These are phyloP conservation scores for Trifolium fragiferum DNA, from an alignment of 306 rosid species.

Conservation along the genomic window DNA sequence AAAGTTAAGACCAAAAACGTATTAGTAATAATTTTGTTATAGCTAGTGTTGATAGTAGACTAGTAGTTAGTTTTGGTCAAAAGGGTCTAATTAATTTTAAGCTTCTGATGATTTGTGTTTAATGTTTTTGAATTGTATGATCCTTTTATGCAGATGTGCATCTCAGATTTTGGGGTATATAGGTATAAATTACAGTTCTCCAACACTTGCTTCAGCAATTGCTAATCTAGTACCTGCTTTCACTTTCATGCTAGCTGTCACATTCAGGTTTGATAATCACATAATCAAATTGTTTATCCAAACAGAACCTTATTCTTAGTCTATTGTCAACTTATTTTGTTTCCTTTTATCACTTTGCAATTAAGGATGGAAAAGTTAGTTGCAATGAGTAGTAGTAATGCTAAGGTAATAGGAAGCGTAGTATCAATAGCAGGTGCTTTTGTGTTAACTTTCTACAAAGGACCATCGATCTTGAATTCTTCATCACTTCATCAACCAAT, in stretches of 20 bases:
- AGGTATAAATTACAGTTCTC: not conserved
- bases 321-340: not conserved
- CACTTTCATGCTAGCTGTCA: not conserved
- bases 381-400: slow-evolving; percentile 67
- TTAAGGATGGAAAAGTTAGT: slow-evolving; percentile 81
- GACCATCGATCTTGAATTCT: slow-evolving; percentile 54
- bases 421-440: slow-evolving; percentile 86
- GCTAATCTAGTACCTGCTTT: slow-evolving; percentile 6
- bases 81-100: not conserved
- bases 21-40: not conserved
- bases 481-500: slow-evolving; percentile 44
- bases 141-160: not conserved
- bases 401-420: slow-evolving; percentile 78
- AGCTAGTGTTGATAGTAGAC: not conserved
- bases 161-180: not conserved
- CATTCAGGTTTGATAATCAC: not conserved
- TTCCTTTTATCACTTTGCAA: not conserved
- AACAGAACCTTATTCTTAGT: not conserved
- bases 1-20: not conserved
- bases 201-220: slow-evolving; percentile 15
- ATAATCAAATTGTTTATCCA: no score
- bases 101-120: not conserved
- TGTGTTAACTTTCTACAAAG: slow-evolving; percentile 78
- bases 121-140: slow-evolving; percentile 2
- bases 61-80: not conserved